phyloP scores from a whole-genome alignment of 768 basidiomycete genomes.

The Termitomyces sp. region DNA sequence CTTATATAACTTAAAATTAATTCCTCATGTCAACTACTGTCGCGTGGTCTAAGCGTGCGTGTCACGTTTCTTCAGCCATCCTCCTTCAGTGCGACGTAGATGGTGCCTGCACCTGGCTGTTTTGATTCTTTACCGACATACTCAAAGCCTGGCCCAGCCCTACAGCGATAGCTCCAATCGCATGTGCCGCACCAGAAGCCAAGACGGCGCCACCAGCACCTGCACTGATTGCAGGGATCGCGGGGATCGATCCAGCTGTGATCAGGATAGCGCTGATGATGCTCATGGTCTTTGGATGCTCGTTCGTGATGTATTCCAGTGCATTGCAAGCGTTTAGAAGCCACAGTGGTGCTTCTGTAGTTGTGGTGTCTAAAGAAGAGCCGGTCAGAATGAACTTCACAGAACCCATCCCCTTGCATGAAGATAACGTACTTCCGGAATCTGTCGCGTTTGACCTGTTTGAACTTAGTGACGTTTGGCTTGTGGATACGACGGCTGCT shows the following conservation, averaged over 20 bases:
- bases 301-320: slow-evolving; percentile 65
- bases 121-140: slow-evolving; percentile 24
- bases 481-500: slow-evolving; percentile 9
- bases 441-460: slow-evolving; percentile 13
- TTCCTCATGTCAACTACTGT: not conserved
- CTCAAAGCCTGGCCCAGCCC: slow-evolving; percentile 55
- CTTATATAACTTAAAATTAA: not conserved
- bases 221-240: slow-evolving; percentile 63
- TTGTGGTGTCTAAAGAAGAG: slow-evolving; percentile 27
- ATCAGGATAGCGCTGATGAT: slow-evolving; percentile 74
- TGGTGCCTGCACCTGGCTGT: slow-evolving; percentile 11
- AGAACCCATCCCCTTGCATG: not conserved
- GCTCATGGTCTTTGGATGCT: slow-evolving; percentile 72
- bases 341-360: slow-evolving; percentile 65
- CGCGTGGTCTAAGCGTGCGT: not conserved
- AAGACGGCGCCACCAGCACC: slow-evolving; percentile 70
- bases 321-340: slow-evolving; percentile 73
- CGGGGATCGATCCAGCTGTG: slow-evolving; percentile 69
- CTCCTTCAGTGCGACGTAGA: slow-evolving; percentile 6
- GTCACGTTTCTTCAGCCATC: not conserved
- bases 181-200: slow-evolving; percentile 70
- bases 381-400: not conserved
- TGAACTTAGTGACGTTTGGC: slow-evolving; percentile 4
- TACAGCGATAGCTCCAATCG: slow-evolving; percentile 73
- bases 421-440: slow-evolving; percentile 13